These are phyloP conservation scores for Volvariella surrecta DNA, from an alignment of 1,284 basidiomycete genomes.

Conservation along the genomic window DNA sequence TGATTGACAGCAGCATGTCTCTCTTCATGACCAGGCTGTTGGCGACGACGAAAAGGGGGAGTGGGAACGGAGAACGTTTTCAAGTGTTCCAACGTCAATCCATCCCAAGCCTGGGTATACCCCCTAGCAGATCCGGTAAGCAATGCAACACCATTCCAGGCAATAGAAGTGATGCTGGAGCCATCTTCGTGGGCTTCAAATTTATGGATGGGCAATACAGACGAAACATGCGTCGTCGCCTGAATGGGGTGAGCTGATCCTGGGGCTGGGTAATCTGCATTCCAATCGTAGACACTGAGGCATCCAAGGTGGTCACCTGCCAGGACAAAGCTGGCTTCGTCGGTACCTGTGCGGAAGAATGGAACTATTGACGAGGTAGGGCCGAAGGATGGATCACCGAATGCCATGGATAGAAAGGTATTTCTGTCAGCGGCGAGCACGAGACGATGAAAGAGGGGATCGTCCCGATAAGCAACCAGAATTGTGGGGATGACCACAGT, in stretches of 20 bases:
- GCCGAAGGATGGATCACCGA: constrained; percentile 46
- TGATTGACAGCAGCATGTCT: constrained; percentile 44
- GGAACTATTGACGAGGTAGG: constrained; percentile 37
- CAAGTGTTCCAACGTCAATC: constrained; percentile 49
- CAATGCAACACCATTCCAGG: constrained; percentile 48
- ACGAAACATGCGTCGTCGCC: constrained; percentile 8
- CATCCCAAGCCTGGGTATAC: constrained; percentile 56
- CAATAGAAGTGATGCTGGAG: constrained; percentile 48
- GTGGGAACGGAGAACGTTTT: constrained; percentile 42
- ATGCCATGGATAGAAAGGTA: constrained; percentile 29
- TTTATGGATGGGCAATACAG: constrained; percentile 28
- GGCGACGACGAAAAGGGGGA: constrained; percentile 13
- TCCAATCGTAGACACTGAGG: constrained; percentile 53
- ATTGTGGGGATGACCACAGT: constrained; percentile 17
- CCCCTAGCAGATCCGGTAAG: constrained; percentile 62
- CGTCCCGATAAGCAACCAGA: constrained; percentile 37
- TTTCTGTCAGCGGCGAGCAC: constrained; percentile 10
- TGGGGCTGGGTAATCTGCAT: constrained; percentile 9
- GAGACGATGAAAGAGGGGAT: constrained; percentile 41
- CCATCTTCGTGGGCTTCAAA: constrained; percentile 57
- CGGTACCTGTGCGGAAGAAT: constrained; percentile 29
- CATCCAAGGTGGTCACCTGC: constrained; percentile 52
- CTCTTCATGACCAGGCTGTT: constrained; percentile 16
- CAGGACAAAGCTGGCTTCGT: constrained; percentile 44
- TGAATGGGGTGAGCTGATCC: constrained; percentile 10